Evolutionary conservation across 345 rosid genomes (phyloP).

Genomic region (Geranium brycei): DNA sequence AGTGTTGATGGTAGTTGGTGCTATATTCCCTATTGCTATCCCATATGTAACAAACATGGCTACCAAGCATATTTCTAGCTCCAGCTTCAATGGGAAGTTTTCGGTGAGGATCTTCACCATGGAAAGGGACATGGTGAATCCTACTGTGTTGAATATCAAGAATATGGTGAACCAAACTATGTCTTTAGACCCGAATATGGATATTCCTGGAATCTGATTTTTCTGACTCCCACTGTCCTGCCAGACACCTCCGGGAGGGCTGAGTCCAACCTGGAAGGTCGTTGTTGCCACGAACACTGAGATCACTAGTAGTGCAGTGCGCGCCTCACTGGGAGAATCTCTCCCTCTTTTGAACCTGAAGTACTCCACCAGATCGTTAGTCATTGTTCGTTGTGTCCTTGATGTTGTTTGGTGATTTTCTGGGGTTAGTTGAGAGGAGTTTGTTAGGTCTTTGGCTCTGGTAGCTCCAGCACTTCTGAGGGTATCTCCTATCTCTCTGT

Average conservation of each 20-base stretch:
- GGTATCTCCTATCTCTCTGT: conserved; percentile 9
- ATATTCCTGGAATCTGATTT: not conserved
- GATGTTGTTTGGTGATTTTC: not conserved
- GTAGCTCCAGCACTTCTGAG: conserved; percentile 5
- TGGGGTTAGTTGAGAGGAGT: not conserved
- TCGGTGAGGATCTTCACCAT: not conserved
- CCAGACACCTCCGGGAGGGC: conserved; percentile 7
- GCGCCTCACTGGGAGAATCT: conserved; percentile 3
- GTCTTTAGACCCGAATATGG: not conserved
- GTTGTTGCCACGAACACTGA: conserved; percentile 3
- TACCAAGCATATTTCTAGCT: not conserved
- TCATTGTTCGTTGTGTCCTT: not conserved
- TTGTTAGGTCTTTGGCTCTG: not conserved
- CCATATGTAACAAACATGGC: not conserved
- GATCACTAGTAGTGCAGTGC: not conserved
- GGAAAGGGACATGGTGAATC: not conserved
- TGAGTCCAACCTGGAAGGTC: conserved; percentile 2
- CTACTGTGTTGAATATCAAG: not conserved
- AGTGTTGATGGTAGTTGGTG: not conserved
- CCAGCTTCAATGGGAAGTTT: conserved; percentile 1
- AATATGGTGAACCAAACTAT: not conserved
- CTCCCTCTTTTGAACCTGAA: conserved; percentile 1
- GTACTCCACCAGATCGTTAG: not conserved
- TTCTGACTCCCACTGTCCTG: not conserved
- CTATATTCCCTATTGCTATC: not conserved